Evolutionary conservation across 257 asterid genomes (phyloP).

Genomic region (Salvia splendens): DNA sequence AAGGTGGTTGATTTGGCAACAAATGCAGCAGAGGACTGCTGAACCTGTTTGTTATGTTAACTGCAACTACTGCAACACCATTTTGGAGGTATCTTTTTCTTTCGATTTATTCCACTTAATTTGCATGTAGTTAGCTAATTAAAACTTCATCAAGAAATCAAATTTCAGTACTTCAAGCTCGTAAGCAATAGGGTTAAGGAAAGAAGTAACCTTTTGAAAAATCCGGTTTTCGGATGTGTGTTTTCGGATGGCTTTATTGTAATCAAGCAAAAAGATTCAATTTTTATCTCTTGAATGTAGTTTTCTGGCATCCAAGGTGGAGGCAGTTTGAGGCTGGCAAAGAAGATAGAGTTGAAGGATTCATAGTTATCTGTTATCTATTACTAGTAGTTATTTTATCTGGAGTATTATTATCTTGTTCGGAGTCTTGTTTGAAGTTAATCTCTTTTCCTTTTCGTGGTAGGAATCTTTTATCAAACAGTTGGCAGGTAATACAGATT

Average conservation of each 20-base stretch:
- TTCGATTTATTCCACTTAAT: not conserved
- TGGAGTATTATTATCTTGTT: too few species aligned
- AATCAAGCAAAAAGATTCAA: not conserved
- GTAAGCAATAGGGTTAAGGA: slow-evolving; percentile 3
- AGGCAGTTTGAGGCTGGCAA: too few species aligned
- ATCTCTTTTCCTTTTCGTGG: too few species aligned
- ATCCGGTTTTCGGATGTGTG: not conserved
- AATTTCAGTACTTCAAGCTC: slow-evolving; percentile 9
- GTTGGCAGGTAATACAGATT: too few species aligned
- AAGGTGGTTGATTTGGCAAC: too few species aligned
- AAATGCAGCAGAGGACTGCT: slow-evolving; percentile 24
- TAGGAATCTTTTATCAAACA: too few species aligned
- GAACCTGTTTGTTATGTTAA: slow-evolving; percentile 88
- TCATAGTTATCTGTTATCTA: too few species aligned
- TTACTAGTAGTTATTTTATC: too few species aligned
- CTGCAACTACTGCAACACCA: slow-evolving; percentile 94
- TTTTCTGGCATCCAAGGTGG: too few species aligned
- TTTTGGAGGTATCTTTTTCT: slow-evolving; percentile 68
- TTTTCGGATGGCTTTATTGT: not conserved
- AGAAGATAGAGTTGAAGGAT: too few species aligned
- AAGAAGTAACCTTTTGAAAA: not conserved
- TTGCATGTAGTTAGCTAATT: slow-evolving; percentile 30
- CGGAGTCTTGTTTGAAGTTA: too few species aligned
- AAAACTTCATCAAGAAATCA: slow-evolving; percentile 18
- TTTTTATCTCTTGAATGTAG: not conserved